Conservation (phyloP, 2,329 filamentous ascomycete species). For the Colletotrichum noveboracense region DNA sequence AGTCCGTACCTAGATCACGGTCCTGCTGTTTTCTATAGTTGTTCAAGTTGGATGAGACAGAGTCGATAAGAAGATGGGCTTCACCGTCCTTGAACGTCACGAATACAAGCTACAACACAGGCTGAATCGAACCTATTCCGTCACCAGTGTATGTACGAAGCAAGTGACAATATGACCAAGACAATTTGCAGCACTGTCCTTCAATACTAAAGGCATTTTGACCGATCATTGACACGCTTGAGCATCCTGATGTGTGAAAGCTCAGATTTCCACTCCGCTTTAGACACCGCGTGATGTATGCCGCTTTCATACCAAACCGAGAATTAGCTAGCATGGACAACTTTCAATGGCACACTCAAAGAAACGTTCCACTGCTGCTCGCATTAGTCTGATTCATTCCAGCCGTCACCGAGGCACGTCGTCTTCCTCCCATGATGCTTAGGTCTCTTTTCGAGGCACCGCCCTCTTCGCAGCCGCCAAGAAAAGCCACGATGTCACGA, state of each 20-base stretch:
- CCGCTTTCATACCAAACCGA: neutral
- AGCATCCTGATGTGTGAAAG: neutral
- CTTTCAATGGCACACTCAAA: neutral
- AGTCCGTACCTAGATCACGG: neutral
- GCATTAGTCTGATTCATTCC: neutral
- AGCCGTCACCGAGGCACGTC: neutral
- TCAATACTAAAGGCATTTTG: neutral
- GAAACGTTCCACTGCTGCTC: neutral
- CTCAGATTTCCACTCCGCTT: neutral
- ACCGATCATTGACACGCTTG: neutral
- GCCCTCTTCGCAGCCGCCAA: neutral
- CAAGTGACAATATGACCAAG: neutral
- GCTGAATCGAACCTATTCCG: neutral
- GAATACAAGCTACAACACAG: neutral
- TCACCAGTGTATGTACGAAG: neutral
- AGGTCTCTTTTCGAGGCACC: neutral
- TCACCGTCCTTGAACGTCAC: neutral
- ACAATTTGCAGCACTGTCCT: neutral
- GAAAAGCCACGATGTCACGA: neutral
- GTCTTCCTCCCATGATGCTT: neutral
- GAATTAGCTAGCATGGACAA: neutral
- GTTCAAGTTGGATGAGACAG: neutral
- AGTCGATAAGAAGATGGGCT: neutral
- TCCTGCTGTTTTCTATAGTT: neutral
- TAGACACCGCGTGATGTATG: neutral